Conservation (phyloP, 768 basidiomycete species). For the Hygrocybe coccinea region DNA sequence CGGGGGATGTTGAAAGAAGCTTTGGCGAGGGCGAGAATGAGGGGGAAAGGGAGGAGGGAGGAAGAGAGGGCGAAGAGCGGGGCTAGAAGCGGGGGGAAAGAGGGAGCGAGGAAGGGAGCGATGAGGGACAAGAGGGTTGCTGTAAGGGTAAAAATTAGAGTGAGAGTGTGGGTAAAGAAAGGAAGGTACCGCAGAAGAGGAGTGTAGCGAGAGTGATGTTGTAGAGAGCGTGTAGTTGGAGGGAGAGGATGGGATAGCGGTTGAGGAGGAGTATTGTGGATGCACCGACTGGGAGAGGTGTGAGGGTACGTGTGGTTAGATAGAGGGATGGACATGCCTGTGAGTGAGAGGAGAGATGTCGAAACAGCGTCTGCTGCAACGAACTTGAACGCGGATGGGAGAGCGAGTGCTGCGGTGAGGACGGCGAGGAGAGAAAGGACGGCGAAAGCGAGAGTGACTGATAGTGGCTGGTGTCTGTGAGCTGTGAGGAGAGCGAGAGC, state of each 20-base stretch:
- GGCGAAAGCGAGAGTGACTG: constrained; percentile 10
- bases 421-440: constrained; percentile 16
- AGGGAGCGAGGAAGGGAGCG: constrained; percentile 9
- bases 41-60: constrained; percentile 15
- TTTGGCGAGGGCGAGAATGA: constrained; percentile 12
- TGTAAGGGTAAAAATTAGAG: neutral
- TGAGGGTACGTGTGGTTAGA: constrained; percentile 1
- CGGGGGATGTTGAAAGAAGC: constrained; percentile 12
- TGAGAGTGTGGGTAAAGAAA: neutral
- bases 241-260: neutral
- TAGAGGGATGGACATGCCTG: constrained; percentile 10
- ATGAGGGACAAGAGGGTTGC: constrained; percentile 16
- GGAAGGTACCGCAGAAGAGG: constrained; percentile 14
- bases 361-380: constrained; percentile 4
- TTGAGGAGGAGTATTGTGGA: neutral
- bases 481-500: constrained; percentile 12
- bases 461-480: constrained; percentile 6
- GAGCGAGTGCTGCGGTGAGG: constrained; percentile 10
- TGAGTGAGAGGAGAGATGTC: constrained; percentile 10
- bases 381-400: neutral
- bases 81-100: constrained; percentile 11
- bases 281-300: neutral
- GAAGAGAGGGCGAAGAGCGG: constrained; percentile 14
- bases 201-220: constrained; percentile 9
- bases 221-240: constrained; percentile 1